Evolutionary conservation across 1,284 basidiomycete species (phyloP), one percentile per base, ranked within the genome.

Genomic region (Serendipita sp.): DNA sequence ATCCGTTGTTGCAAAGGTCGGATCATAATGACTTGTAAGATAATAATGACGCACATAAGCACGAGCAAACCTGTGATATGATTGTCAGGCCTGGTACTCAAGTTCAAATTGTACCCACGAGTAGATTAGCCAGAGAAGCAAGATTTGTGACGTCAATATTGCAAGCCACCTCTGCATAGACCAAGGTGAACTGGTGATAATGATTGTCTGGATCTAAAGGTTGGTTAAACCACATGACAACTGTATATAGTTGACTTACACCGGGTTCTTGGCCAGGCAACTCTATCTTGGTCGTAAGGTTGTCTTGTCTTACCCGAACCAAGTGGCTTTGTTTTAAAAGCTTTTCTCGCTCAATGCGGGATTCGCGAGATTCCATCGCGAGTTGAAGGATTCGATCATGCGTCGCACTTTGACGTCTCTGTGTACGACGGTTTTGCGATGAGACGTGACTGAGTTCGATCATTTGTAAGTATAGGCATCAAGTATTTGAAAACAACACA

Each of bases 21-120:
- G 53, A 32, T 58, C 53, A 35, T 58, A 58, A 35, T 58, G 34
- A 26, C 53, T 58, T 22, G 53, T 58, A n/a, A 58, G 53, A 32
- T 22, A 58, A 58, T 58, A 58, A n/a, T 58, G 53, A 6, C 32
- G 53, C 15, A 58, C 32, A n/a, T 58, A 58, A 30, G 53, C 53
- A 32, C 53, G 53, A 34, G 53, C 53, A n/a, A 30, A 58, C 8
- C 53, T 58, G 32, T 49, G 5, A n/a, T 41, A 29, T 26, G 4
- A 8, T 58, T 32, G 12, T 58, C 32, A 58, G 53, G 32, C 5
- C 4, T n/a, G 15, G 29, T 35, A 34, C 26, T 4, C 4, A 32
- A 34, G 32, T 4, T 35, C n/a, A 34, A n/a, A 6, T 58, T 8
- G 12, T 10, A 49, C 53, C 10, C 32, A 58, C 53, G 32, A 58